phyloP scores from a whole-genome alignment of 495 filamentous ascomycete genomes.

The Polyplosphaeria fusca region DNA sequence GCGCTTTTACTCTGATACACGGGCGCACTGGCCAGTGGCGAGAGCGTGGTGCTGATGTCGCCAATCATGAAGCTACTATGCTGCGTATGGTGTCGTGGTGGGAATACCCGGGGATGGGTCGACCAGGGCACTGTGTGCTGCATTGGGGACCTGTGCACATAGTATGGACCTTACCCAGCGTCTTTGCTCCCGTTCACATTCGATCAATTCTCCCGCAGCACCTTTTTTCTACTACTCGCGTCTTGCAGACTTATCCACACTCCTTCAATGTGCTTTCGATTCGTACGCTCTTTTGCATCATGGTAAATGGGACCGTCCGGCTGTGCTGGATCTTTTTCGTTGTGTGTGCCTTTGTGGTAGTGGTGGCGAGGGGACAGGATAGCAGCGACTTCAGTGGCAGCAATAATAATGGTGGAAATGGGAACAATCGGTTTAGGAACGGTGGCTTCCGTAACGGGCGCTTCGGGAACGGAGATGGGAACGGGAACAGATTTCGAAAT shows the following conservation, averaged over 20 bases:
- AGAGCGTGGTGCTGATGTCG: no score
- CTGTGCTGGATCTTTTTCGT: conserved; percentile 33
- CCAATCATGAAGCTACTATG: no score
- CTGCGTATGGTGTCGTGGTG: no score
- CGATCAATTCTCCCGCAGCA: no score
- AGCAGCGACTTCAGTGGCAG: neutral
- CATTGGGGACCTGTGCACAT: no score
- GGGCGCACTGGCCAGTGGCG: no score
- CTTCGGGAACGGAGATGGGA: neutral
- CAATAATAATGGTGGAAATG: neutral
- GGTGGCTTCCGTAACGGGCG: neutral
- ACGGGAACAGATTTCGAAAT: conserved; percentile 3
- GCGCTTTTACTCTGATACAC: conserved; percentile 7
- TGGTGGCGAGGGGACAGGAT: conserved; percentile 5
- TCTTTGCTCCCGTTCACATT: no score
- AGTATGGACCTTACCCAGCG: no score
- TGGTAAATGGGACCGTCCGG: conserved; percentile 13
- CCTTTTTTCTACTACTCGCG: neutral
- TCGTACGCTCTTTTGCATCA: conserved; percentile 5
- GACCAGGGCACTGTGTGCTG: no score
- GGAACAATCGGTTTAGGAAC: neutral
- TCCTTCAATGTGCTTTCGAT: neutral
- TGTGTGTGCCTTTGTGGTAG: conserved; percentile 7
- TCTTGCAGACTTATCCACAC: neutral
- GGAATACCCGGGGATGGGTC: no score